Evolutionary conservation across 1,284 basidiomycete species (phyloP), one percentile per base, ranked within the genome.

Genomic region (Trichosporon faecale): DNA sequence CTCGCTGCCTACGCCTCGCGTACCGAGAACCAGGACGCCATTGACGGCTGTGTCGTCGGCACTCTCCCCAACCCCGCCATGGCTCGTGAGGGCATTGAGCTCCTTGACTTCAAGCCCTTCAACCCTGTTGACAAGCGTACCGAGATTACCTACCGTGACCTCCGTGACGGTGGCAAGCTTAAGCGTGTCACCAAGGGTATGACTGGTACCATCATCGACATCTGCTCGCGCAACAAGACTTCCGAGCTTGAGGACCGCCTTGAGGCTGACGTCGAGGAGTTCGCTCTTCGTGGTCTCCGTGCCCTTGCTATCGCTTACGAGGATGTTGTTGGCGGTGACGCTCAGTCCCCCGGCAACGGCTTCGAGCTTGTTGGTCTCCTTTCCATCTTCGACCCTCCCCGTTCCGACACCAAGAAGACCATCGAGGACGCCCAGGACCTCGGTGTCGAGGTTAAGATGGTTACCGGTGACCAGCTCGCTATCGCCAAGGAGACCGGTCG

Each of bases 121-220:
- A 96, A 98, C 88, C 95, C 96, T 70, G 94, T 96, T 78, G 94
- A 96, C 88, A 98, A 98, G 89, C 94, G 95, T 83, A 98, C 95
- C 73, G 95, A 98, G 86, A 95, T 97, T 82, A 98, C 96, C 68
- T 98, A 98, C 88, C 90, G 90, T 72, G 95, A 98, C 85, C 91
- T 95, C 84, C 71, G 69, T 40, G 88, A 93, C 25, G 89, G 92
- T 35, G 95, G 95, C 85, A 93, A 92, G 86, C 89, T 97, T 78
- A 97, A 96, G 89, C 93, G 95, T 80, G 95, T 95, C 79, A 97
- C 96, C 83, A 98, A 99, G 91, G 96, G 95, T 85, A 98, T 98
- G 95, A 97, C 96, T 68, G 93, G 93, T 87, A 91, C 92, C 84
- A 93, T 96, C 86, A 94, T 95, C 80, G 92, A 95, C 73, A 91